Conservation (phyloP, 1,139 yeast species). For the Saccharomyces hybrid region DNA sequence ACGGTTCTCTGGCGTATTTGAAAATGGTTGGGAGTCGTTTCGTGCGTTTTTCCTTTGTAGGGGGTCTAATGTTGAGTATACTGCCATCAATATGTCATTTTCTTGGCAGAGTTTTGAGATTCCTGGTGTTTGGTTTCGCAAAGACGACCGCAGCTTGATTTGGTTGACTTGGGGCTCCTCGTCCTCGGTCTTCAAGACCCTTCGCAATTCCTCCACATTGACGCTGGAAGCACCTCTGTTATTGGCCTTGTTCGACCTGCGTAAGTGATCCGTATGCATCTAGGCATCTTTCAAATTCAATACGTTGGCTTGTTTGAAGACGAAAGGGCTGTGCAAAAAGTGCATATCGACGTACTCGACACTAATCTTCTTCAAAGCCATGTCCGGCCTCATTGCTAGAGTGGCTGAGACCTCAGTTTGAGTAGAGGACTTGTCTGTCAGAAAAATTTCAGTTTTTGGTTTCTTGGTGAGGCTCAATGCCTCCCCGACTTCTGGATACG, state of each 20-base stretch:
- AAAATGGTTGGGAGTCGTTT: conserved; percentile 30
- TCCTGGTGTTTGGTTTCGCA: conserved; percentile 64
- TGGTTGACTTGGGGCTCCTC: conserved; percentile 58
- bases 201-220: conserved; percentile 42
- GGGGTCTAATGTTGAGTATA: conserved; percentile 58
- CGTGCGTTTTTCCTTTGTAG: conserved; percentile 30
- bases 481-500: conserved; percentile 55
- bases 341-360: conserved; percentile 63
- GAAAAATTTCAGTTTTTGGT: conserved; percentile 43
- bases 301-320: conserved; percentile 37
- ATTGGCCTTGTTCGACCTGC: conserved; percentile 43
- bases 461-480: conserved; percentile 45
- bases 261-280: conserved; percentile 41
- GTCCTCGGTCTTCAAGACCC: conserved; percentile 37
- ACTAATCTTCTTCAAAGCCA: conserved; percentile 42
- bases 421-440: conserved; percentile 45
- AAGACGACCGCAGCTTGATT: conserved; percentile 60
- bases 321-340: conserved; percentile 58
- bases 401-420: conserved; percentile 24
- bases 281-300: conserved; percentile 48
- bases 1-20: conserved; percentile 35
- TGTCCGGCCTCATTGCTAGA: conserved; percentile 45
- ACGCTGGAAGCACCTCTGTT: conserved; percentile 62
- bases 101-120: conserved; percentile 48
- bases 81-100: conserved; percentile 50